Base-by-base conservation (phyloP, 257 asterid genomes). In the Primulina tabacum region DNA sequence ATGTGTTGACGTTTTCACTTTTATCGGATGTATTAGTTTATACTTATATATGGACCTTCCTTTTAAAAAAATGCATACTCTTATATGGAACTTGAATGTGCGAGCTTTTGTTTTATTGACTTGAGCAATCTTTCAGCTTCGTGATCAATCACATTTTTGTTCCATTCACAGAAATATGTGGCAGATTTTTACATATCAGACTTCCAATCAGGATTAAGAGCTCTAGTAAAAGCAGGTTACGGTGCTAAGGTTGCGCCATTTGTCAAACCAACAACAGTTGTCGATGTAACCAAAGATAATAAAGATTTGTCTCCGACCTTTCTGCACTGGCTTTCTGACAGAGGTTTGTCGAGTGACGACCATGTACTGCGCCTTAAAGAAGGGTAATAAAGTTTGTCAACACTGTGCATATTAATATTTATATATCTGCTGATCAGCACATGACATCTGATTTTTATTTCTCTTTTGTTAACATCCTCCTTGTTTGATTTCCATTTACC, bases 171-270 rank as follows among this genome's bases (percentile, higher is more conserved):
- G 96, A 90, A 71, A 68, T 68, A 84, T 66, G 89, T 84, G 58
- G 90, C 89, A 11, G 96, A 90, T 69, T 90, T 90, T 64, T 90
- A 88, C 71, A 86, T 90, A 86, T 90, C 96, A 73, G 95, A 90
- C 86, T 86, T 83, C 58, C 96, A 88, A 81, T 75, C 95, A 35
- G 96, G 96, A 68, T 81, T 90, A 77, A 80, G 96, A 82, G 96
- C 96, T 29, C 83, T 88, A 65, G 96, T 90, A 8, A 90, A 90
- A 80, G 92, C 96, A 30, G 96, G 96, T 63, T 80, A 87, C 64
- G 95, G 96, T 11, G 89, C 92, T 18, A 90, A 86, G 81, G 91
- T 90, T 72, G 86, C 96, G 0, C 88, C 95, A 3, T 84, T 88
- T 69, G 95, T 90, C 33, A 76, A 86, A 70, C 77, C 92, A 61